Conservation (phyloP, 371 early-diverging fungal species). For the Blastocladiella emersonii region DNA sequence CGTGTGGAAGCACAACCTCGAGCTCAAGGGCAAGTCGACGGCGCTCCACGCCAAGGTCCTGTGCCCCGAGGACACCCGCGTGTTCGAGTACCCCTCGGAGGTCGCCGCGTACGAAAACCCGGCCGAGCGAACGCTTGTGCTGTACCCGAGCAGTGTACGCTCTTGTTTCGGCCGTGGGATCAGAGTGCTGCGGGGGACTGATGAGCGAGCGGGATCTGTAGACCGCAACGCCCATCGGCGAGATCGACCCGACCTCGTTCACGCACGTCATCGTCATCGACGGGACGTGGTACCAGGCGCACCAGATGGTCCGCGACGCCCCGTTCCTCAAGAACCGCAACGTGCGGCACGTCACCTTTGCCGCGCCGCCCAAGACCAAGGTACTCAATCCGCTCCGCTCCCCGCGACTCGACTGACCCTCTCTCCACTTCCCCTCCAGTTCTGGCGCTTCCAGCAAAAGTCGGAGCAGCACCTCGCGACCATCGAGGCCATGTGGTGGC, state of each 20-base stretch:
- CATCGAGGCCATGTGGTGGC: slow-evolving; percentile 6
- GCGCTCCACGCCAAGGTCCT: background rate
- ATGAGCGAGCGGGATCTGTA: no score
- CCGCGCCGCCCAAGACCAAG: background rate
- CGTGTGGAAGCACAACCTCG: slow-evolving; percentile 4
- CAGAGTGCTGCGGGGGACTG: no score
- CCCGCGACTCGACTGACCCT: no score
- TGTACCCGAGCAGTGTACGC: background rate
- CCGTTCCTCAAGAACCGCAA: background rate
- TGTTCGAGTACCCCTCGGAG: background rate
- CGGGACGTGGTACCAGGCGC: slow-evolving; percentile 2
- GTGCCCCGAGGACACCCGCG: background rate
- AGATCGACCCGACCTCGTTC: slow-evolving; percentile 2
- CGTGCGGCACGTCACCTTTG: slow-evolving; percentile 1
- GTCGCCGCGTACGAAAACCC: no score
- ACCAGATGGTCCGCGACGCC: slow-evolving; percentile 1
- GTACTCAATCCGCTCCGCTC: no score
- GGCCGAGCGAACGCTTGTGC: background rate
- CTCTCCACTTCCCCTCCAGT: no score
- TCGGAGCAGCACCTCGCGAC: background rate
- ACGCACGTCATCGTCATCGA: background rate
- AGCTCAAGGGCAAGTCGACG: background rate
- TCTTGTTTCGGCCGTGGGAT: no score
- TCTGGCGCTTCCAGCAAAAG: slow-evolving; percentile 4
- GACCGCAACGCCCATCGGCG: background rate